Evolutionary conservation across 2,329 filamentous ascomycete genomes (phyloP).

Genomic region (Septoria petroselini): DNA sequence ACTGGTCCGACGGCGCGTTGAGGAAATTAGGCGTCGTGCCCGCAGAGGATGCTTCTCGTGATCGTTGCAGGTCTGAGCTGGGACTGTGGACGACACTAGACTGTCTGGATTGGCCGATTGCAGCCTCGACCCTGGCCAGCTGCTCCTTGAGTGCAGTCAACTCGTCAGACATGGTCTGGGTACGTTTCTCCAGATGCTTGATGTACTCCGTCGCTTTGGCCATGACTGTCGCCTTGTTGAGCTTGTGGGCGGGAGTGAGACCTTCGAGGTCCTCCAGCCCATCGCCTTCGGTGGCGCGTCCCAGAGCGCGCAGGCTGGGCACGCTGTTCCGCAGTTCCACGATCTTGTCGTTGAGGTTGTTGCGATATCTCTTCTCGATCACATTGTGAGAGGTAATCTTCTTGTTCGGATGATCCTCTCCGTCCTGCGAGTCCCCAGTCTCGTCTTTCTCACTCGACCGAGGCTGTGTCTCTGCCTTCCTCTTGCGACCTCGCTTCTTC

Average conservation of each 20-base stretch:
- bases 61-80: slow-evolving; percentile 23
- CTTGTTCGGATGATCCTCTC: slow-evolving; percentile 57
- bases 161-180: slow-evolving; percentile 76
- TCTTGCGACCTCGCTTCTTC: slow-evolving; percentile 38
- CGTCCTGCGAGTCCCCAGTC: slow-evolving; percentile 41
- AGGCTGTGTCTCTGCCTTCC: slow-evolving; percentile 35
- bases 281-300: slow-evolving; percentile 58
- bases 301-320: slow-evolving; percentile 81
- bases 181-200: slow-evolving; percentile 85
- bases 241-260: slow-evolving; percentile 77
- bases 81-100: slow-evolving; percentile 28
- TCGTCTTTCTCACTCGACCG: slow-evolving; percentile 41
- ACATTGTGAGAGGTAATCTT: slow-evolving; percentile 92
- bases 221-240: slow-evolving; percentile 96
- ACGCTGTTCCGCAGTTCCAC: slow-evolving; percentile 87
- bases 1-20: slow-evolving; percentile 30
- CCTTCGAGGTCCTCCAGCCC: slow-evolving; percentile 70
- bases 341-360: slow-evolving; percentile 96
- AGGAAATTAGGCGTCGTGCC: slow-evolving; percentile 31
- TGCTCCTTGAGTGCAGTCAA: slow-evolving; percentile 74
- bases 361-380: slow-evolving; percentile 95
- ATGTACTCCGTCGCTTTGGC: slow-evolving; percentile 98
- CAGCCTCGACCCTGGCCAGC: slow-evolving; percentile 63
- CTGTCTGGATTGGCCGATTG: slow-evolving; percentile 51
- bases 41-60: slow-evolving; percentile 31